Evolutionary conservation across 805 yeast species (phyloP).

Genomic region (Saturnispora halmiae): DNA sequence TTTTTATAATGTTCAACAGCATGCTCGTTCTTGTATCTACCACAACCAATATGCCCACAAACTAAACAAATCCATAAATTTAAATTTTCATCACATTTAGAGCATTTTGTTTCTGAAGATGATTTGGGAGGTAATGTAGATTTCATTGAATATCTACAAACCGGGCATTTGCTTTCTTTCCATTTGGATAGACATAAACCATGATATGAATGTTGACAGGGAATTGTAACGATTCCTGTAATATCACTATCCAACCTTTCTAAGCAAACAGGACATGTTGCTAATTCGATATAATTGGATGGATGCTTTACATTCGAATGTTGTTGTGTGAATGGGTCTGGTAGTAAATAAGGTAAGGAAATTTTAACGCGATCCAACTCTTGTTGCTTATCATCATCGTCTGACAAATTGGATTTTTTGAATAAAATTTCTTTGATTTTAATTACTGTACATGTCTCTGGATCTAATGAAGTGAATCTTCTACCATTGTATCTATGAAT

Average conservation of each 20-base stretch:
- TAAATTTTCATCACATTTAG: constrained; percentile 45
- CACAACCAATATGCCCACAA: constrained; percentile 91
- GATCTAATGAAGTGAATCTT: constrained; percentile 78
- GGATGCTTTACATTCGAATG: background rate
- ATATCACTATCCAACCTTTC: constrained; percentile 77
- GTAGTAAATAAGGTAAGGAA: constrained; percentile 56
- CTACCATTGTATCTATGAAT: constrained; percentile 60
- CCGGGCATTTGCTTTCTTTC: constrained; percentile 87
- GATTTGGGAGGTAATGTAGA: constrained; percentile 10
- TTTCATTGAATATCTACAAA: constrained; percentile 66
- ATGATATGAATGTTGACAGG: constrained; percentile 90
- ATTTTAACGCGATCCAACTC: constrained; percentile 8
- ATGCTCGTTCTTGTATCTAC: constrained; percentile 77
- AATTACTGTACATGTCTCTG: constrained; percentile 74
- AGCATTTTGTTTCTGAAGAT: constrained; percentile 32
- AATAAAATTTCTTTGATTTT: constrained; percentile 54
- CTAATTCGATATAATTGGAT: constrained; percentile 47
- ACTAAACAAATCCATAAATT: constrained; percentile 84
- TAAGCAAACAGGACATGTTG: constrained; percentile 88
- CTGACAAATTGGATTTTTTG: constrained; percentile 19
- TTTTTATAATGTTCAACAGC: constrained; percentile 72
- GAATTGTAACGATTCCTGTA: constrained; percentile 77
- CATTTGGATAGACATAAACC: constrained; percentile 81
- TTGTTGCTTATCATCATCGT: constrained; percentile 14
- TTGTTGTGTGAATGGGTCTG: constrained; percentile 60